Evolutionary conservation across 1,139 yeast genomes (phyloP).

Genomic region (Saccharomyces hybrid): DNA sequence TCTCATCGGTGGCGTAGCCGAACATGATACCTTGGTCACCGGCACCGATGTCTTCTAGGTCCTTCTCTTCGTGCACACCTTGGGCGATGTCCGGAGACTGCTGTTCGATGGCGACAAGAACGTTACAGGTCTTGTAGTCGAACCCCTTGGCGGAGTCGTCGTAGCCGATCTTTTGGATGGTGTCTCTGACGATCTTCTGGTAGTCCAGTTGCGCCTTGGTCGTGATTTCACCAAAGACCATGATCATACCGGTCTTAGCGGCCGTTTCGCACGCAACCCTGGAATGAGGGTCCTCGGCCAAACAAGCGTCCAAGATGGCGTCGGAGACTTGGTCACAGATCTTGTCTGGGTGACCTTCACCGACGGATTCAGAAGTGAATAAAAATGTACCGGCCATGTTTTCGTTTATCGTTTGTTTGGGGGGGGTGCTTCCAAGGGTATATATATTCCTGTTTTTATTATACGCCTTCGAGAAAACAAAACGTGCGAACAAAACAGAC

Average conservation of each 20-base stretch:
- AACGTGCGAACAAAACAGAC: too few species aligned
- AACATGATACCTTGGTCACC: constrained; percentile 99
- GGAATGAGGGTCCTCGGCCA: constrained; percentile 87
- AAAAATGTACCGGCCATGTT: constrained; percentile 38
- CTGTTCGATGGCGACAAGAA: constrained; percentile 95
- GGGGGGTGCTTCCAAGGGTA: not conserved
- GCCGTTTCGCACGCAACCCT: constrained; percentile 99
- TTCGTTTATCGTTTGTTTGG: not conserved
- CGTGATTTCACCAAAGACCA: constrained; percentile 98
- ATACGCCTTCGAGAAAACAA: too few species aligned
- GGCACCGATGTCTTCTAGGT: constrained; percentile 94
- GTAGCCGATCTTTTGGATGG: constrained; percentile 95
- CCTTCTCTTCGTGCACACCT: constrained; percentile 94
- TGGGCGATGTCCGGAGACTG: constrained; percentile 98
- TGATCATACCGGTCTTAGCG: constrained; percentile 94
- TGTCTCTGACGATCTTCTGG: constrained; percentile 94
- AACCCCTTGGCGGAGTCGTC: constrained; percentile 92
- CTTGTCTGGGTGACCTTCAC: constrained; percentile 98
- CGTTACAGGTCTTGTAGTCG: constrained; percentile 97
- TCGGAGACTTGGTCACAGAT: constrained; percentile 98
- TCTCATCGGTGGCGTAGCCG: constrained; percentile 97
- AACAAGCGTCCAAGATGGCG: constrained; percentile 94
- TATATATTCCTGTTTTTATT: not conserved
- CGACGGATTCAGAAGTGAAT: constrained; percentile 91
- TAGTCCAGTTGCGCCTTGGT: constrained; percentile 88